These are phyloP conservation scores for Creolimax fragrantissima DNA, from an alignment of 78 protist genomes.

Conservation along the genomic window DNA sequence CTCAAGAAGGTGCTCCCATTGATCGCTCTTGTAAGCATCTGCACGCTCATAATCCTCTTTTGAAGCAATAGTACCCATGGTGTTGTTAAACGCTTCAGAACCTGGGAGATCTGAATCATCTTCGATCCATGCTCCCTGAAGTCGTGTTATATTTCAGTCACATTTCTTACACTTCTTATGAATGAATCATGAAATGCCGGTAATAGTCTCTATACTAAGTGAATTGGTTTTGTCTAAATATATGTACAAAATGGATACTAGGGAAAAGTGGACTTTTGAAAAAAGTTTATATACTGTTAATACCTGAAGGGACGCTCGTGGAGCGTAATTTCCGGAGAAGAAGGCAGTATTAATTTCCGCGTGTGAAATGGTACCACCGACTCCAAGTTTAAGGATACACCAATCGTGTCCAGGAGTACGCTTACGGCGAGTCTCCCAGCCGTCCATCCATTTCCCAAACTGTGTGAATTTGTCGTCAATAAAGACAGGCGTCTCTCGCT, in stretches of 20 bases:
- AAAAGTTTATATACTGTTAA: too few relatives aligned
- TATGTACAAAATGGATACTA: too few relatives aligned
- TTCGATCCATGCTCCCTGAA: slow-evolving; percentile 19
- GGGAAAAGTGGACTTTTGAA: too few relatives aligned
- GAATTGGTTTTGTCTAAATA: too few relatives aligned
- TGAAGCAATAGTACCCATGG: not conserved
- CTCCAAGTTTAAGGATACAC: slow-evolving; percentile 57
- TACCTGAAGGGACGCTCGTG: slow-evolving; percentile 52
- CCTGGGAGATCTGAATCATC: not conserved
- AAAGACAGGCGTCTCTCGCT: not conserved
- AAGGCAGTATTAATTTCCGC: slow-evolving; percentile 58
- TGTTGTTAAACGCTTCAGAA: not conserved
- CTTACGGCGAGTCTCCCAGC: slow-evolving; percentile 75
- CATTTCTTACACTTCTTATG: too few relatives aligned
- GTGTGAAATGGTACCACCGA: slow-evolving; percentile 50
- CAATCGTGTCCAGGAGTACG: slow-evolving; percentile 70
- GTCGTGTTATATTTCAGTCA: too few relatives aligned
- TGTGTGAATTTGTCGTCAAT: slow-evolving; percentile 1
- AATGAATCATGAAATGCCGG: too few relatives aligned
- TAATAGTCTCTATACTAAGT: too few relatives aligned
- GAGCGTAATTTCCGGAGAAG: slow-evolving; percentile 76
- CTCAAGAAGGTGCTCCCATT: slow-evolving; percentile 42
- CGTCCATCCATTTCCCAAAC: slow-evolving; percentile 60
- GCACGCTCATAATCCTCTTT: not conserved
- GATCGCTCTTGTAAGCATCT: not conserved